Base-by-base conservation (phyloP, 345 rosid species). In the Trapa incisa region DNA sequence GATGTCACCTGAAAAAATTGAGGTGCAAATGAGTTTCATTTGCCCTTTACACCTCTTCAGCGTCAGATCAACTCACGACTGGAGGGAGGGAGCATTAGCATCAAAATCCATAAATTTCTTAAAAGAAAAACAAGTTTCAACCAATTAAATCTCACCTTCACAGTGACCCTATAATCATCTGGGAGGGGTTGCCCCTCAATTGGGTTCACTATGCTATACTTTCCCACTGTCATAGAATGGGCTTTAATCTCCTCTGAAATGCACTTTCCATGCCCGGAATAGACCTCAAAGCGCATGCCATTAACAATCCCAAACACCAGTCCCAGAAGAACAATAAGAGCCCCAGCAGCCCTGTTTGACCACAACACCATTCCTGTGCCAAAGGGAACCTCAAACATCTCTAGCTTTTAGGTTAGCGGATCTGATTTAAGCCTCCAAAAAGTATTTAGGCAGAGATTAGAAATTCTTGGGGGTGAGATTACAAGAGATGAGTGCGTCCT, bases 231-330 rank as follows among this genome's bases (percentile, higher is more conserved):
- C 85, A 89, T 75, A n/a, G 84, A 73, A 61, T 84, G 77, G 60
- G 61, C 39, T 75, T 79, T 92, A 58, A 92, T 85, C 61, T 92
- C 97, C 74, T 92, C 98, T 4, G 91, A 76, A 74, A 92, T 82
- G 85, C 98, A 92, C 70, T 86, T 88, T 2, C 82, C 78, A 10
- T 11, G 37, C 11, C 88, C 93, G 54, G 97, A 88, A 48, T 72
- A 67, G 69, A 89, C 57, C 68, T 92, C 87, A 54, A 92, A 70
- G 69, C 90, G 83, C 84, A 86, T 77, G 22, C 94, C 72, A 64
- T 82, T 75, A 42, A 74, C 86, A 41, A 64, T 45, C 22, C 22
- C 61, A 37, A 73, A 67, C 71, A 80, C 38, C 38, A 77, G 37
- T 54, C 68, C 74, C 60, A 80, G 15, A 35, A 81, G 68, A 64